Evolutionary conservation across 2,329 filamentous ascomycete species (phyloP), one percentile per base, ranked within the genome.

Genomic region (Xylariaceae sp.): DNA sequence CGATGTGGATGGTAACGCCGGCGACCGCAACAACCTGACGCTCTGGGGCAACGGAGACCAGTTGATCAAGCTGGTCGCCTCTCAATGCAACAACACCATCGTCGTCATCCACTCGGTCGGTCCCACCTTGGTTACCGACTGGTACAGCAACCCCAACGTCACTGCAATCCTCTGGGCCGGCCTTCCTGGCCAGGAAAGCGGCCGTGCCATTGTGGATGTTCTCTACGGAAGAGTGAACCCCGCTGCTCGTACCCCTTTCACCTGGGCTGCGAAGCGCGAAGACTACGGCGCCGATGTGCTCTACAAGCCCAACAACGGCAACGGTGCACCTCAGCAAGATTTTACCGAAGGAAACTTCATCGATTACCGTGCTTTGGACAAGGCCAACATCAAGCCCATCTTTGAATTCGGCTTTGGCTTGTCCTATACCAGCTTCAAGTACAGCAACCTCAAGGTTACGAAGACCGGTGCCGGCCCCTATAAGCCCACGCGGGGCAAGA

Each of bases 1-100:
- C 55, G 73, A 66, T 18, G 76, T 94, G 2, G 90, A 89, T 47
- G 83, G 78, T 38, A 96, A 96, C 59, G 69, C 73, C 43, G 92
- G 92, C 41, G 90, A 97, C 61, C 83, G 92, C 37, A 88, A 89
- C 55, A 96, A 98, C 65, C 71, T 98, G 26, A 95, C 88, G 0
- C 70, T 95, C 0, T 97, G 90, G 90, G 73, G 82, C 44, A 74
- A 81, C 42, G 89, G 87, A 28, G 88, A 97, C 37, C 71, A 74
- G 1, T 66, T 97, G 39, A 85, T 97, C 64, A 75, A 84, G 63
- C 88, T 84, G 33, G 86, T 95, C 9, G 81, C 87, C 1, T 71
- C 79, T 6, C 59, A 79, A 46, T 89, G 83, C 70, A 80, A 83
- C 67, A 95, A 96, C 72, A 95, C 88, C 9, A 83, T 97, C 43